Percentiles rank a stretch among this genome's conserved stretches.
Conservation (phyloP, 495 filamentous ascomycete species). For the Neurospora sp. region DNA sequence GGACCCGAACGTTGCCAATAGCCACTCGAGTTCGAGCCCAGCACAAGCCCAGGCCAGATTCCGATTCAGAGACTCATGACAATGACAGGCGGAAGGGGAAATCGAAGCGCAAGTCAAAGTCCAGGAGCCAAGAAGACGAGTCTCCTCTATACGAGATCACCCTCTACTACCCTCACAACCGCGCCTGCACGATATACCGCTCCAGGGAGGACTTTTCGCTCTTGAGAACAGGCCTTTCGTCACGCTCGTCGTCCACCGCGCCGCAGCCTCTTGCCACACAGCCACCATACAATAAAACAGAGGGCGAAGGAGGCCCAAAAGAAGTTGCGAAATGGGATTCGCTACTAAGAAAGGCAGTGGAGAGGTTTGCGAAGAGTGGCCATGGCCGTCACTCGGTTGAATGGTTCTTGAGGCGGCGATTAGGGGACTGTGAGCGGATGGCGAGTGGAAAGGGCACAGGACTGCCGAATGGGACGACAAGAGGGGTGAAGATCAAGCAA, state of each 20-base stretch:
- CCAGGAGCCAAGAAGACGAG: background rate
- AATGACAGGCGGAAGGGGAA: background rate
- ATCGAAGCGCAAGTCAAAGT: background rate
- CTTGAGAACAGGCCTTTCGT: background rate
- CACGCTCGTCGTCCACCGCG: background rate
- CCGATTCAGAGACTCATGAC: background rate
- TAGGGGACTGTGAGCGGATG: slow-evolving; percentile 17
- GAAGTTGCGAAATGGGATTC: background rate
- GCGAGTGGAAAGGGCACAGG: background rate
- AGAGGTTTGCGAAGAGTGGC: slow-evolving; percentile 8
- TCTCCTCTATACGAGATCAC: slow-evolving; percentile 11
- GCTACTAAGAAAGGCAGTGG: background rate
- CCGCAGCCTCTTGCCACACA: background rate
- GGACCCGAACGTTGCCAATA: slow-evolving; percentile 10
- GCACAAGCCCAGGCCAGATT: background rate
- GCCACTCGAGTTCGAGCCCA: slow-evolving; percentile 4
- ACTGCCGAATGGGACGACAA: background rate
- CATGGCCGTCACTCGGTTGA: slow-evolving; percentile 10
- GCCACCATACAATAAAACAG: background rate
- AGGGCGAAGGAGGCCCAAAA: background rate
- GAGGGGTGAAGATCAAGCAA: background rate
- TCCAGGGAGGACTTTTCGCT: slow-evolving; percentile 14
- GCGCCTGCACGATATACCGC: slow-evolving; percentile 23
- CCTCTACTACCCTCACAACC: slow-evolving; percentile 21
- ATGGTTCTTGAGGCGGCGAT: slow-evolving; percentile 21